phyloP scores from a whole-genome alignment of 768 basidiomycete genomes.

The Hygrophorus pudorinus region DNA sequence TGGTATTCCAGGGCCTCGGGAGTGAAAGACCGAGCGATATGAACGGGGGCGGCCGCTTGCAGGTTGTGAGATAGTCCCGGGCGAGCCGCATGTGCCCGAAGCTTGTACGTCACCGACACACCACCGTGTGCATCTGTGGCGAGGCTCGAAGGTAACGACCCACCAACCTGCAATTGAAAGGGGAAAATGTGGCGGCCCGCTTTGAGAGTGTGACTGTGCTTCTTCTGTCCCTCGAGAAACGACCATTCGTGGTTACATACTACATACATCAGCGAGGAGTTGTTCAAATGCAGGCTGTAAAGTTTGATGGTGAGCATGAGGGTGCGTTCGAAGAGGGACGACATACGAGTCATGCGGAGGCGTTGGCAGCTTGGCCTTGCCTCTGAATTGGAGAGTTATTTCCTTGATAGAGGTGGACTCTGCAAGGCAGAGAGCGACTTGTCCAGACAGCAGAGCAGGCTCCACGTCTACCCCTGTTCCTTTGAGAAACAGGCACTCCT shows the following conservation, averaged over 20 bases:
- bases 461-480: conserved; percentile 81
- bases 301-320: conserved; percentile 5
- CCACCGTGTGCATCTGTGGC: conserved; percentile 43
- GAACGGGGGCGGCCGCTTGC: conserved; percentile 48
- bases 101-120: conserved; percentile 76
- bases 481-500: conserved; percentile 58
- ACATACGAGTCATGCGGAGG: conserved; percentile 44
- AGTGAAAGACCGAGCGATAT: conserved; percentile 63
- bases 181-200: conserved; percentile 93
- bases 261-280: conserved; percentile 38
- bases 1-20: conserved; percentile 89
- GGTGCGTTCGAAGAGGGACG: conserved; percentile 18
- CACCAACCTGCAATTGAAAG: conserved; percentile 80
- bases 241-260: conserved; percentile 86
- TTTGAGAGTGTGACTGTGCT: conserved; percentile 80
- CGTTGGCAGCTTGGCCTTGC: conserved; percentile 67
- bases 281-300: conserved; percentile 31
- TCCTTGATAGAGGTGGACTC: conserved; percentile 82
- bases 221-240: conserved; percentile 78
- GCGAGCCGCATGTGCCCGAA: conserved; percentile 76
- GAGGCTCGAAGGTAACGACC: conserved; percentile 74
- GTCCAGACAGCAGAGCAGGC: conserved; percentile 70
- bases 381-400: conserved; percentile 74
- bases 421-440: conserved; percentile 67
- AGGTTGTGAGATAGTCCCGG: conserved; percentile 55